Evolutionary conservation across 257 asterid species (phyloP).

Genomic region (Plectranthus barbatus): DNA sequence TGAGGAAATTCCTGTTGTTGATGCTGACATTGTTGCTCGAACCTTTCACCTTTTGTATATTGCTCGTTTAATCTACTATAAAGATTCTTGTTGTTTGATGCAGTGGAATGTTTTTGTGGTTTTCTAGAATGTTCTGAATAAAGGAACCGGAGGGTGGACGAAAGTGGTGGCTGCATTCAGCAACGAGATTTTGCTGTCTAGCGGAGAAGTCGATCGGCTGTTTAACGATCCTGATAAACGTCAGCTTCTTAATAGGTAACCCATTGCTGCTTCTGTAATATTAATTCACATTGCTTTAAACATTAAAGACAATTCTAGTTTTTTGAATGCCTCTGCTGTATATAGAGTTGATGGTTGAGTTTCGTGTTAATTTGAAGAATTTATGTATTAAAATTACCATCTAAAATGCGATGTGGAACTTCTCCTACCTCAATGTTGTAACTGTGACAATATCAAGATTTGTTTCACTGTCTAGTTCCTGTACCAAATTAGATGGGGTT

Average conservation of each 20-base stretch:
- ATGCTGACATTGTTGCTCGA: conserved; percentile 81
- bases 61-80: neutral
- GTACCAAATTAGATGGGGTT: neutral
- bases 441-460: neutral
- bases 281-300: neutral
- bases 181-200: conserved; percentile 52
- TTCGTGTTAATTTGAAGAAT: neutral
- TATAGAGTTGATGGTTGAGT: neutral
- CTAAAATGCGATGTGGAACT: neutral
- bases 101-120: conserved; percentile 5
- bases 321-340: neutral
- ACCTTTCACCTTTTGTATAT: neutral
- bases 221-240: conserved; percentile 68
- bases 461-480: neutral
- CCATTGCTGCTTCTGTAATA: neutral
- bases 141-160: conserved; percentile 88
- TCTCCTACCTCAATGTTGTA: neutral
- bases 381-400: neutral
- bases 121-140: conserved; percentile 56
- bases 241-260: conserved; percentile 79
- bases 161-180: conserved; percentile 79
- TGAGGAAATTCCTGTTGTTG: conserved; percentile 70
- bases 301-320: neutral
- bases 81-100: neutral
- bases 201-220: conserved; percentile 85